Evolutionary conservation across 371 early-diverging fungal genomes (phyloP).

Genomic region (Zychaea mexicana): DNA sequence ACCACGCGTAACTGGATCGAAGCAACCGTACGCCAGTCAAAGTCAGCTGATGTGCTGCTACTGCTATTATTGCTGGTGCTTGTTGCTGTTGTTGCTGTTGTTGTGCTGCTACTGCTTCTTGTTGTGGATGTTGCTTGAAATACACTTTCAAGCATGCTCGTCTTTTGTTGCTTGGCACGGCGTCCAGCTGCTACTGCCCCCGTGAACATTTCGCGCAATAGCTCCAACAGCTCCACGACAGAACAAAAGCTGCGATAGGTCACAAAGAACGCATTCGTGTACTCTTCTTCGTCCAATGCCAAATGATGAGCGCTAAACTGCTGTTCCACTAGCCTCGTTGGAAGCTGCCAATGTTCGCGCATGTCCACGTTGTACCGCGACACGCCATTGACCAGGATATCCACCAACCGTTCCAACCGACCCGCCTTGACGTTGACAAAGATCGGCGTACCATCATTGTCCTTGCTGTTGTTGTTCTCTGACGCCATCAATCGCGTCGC

Average conservation of each 20-base stretch:
- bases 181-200: constrained; percentile 30
- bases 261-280: constrained; percentile 51
- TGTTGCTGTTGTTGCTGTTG: background rate
- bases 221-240: constrained; percentile 46
- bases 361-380: constrained; percentile 37
- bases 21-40: constrained; percentile 47
- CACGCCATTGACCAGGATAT: constrained; percentile 56
- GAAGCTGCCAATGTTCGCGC: constrained; percentile 47
- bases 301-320: constrained; percentile 12
- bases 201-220: constrained; percentile 47
- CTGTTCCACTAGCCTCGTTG: constrained; percentile 10
- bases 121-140: constrained; percentile 3
- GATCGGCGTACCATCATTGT: background rate
- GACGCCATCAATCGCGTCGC: background rate
- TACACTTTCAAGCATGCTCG: constrained; percentile 8
- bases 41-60: background rate
- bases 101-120: background rate
- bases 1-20: constrained; percentile 49
- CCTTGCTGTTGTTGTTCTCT: background rate
- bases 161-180: constrained; percentile 8
- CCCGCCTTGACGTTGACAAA: constrained; percentile 56
- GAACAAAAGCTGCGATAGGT: constrained; percentile 63
- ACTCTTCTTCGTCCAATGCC: constrained; percentile 52
- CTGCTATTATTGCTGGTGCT: background rate
- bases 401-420: constrained; percentile 50